Percentiles rank a stretch among this genome's conserved stretches.
phyloP scores from a whole-genome alignment of 176 grass and related monocot genomes.

The Saccharum spontaneum region DNA sequence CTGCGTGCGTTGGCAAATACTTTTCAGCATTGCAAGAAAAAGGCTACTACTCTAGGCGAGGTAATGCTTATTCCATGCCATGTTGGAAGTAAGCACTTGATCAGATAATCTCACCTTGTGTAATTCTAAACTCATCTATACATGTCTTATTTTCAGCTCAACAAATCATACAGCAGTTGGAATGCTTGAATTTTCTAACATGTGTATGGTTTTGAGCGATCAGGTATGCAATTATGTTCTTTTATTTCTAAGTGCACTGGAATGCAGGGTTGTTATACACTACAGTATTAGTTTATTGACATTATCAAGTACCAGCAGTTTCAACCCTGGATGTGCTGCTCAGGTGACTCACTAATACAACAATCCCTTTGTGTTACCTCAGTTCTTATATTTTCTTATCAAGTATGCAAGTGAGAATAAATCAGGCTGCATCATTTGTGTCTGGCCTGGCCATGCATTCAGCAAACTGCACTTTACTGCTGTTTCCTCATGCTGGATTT shows the following conservation, averaged over 20 bases:
- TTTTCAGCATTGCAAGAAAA: conserved; percentile 67
- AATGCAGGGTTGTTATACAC: conserved; percentile 19
- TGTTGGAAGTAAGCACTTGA: neutral
- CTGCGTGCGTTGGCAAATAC: conserved; percentile 65
- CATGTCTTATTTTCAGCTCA: conserved; percentile 61
- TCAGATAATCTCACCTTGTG: neutral
- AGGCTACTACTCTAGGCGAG: conserved; percentile 67
- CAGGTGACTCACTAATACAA: conserved; percentile 28
- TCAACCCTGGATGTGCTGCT: neutral
- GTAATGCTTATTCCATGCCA: conserved; percentile 34
- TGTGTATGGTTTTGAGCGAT: conserved; percentile 84
- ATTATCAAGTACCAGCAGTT: neutral
- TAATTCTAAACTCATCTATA: conserved; percentile 19
- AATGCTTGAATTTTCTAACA: conserved; percentile 78
- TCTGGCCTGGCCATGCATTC: neutral
- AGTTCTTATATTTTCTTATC: neutral
- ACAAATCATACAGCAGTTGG: conserved; percentile 77
- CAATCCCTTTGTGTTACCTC: neutral
- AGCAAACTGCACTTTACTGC: neutral
- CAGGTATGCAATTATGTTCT: conserved; percentile 55
- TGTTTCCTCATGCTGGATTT: neutral
- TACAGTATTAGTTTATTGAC: neutral
- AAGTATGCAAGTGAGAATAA: neutral
- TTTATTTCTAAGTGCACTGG: neutral
- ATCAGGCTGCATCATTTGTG: neutral